Evolutionary conservation across 768 basidiomycete species (phyloP).

Genomic region (Boletus vermiculosoides): DNA sequence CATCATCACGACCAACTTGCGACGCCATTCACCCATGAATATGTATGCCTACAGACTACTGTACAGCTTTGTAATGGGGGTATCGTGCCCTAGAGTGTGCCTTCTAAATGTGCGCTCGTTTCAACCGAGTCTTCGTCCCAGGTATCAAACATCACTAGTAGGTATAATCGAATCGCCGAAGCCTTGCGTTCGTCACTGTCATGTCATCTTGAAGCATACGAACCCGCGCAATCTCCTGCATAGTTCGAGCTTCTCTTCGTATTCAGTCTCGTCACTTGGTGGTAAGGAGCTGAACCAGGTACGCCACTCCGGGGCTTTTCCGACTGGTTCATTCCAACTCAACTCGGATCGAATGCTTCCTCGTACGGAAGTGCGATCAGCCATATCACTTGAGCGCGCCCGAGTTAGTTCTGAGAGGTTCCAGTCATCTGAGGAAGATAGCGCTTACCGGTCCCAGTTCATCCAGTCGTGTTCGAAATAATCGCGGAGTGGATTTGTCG

Average conservation of each 20-base stretch:
- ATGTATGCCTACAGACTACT: slow-evolving; percentile 27
- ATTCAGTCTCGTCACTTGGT: slow-evolving; percentile 9
- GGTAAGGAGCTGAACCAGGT: slow-evolving; percentile 46
- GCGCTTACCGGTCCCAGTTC: slow-evolving; percentile 66
- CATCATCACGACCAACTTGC: background rate
- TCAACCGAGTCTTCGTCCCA: slow-evolving; percentile 13
- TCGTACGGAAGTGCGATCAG: slow-evolving; percentile 64
- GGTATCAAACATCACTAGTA: slow-evolving; percentile 17
- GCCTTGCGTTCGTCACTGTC: slow-evolving; percentile 4
- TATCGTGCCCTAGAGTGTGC: slow-evolving; percentile 24
- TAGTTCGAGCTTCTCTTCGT: slow-evolving; percentile 33
- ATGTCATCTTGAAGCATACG: slow-evolving; percentile 45
- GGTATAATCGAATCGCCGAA: slow-evolving; percentile 12
- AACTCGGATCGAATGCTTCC: slow-evolving; percentile 45
- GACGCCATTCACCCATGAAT: background rate
- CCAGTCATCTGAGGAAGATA: background rate
- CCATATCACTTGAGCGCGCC: slow-evolving; percentile 60
- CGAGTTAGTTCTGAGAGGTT: slow-evolving; percentile 8
- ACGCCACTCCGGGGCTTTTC: slow-evolving; percentile 50
- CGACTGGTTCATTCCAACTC: slow-evolving; percentile 51
- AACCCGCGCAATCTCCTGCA: slow-evolving; percentile 49
- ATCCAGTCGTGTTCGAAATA: slow-evolving; percentile 67
- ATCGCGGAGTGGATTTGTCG: slow-evolving; percentile 42
- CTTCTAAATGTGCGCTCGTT: slow-evolving; percentile 19
- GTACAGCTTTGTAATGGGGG: slow-evolving; percentile 25